Conservation (phyloP, 2,329 filamentous ascomycete species). For the Boeremia exigua region DNA sequence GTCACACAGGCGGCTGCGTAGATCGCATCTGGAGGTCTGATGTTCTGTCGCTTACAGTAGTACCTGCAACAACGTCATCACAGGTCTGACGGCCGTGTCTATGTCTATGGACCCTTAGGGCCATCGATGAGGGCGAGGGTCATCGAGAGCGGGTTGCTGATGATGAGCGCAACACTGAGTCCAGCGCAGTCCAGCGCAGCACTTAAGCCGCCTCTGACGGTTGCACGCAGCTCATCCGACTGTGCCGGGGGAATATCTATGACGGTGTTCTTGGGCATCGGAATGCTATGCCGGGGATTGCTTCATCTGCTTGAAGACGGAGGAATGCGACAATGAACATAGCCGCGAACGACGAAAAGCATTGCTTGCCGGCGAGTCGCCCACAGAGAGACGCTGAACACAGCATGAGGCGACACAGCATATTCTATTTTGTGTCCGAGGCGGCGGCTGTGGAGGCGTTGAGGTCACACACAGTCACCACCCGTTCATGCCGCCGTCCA, state of each 20-base stretch:
- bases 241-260: not conserved
- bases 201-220: not conserved
- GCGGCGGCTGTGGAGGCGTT: conserved; percentile 15
- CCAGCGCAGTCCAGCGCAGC: conserved; percentile 1
- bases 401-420: conserved; percentile 11
- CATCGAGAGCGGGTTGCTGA: conserved; percentile 2
- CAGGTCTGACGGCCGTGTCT: not conserved
- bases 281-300: not conserved
- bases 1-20: conserved; percentile 1
- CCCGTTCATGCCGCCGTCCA: not conserved
- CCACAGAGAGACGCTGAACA: conserved; percentile 1
- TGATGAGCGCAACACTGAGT: conserved; percentile 4
- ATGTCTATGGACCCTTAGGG: not conserved
- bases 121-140: conserved; percentile 1
- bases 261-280: not conserved
- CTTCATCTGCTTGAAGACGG: conserved; percentile 4
- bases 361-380: conserved; percentile 9
- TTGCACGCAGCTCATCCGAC: not conserved
- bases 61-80: not conserved
- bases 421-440: conserved; percentile 5
- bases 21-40: not conserved
- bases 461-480: conserved; percentile 2
- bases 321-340: not conserved
- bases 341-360: conserved; percentile 5
- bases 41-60: not conserved